Evolutionary conservation across 495 filamentous ascomycete species (phyloP).

Genomic region (Neurospora hispaniola): DNA sequence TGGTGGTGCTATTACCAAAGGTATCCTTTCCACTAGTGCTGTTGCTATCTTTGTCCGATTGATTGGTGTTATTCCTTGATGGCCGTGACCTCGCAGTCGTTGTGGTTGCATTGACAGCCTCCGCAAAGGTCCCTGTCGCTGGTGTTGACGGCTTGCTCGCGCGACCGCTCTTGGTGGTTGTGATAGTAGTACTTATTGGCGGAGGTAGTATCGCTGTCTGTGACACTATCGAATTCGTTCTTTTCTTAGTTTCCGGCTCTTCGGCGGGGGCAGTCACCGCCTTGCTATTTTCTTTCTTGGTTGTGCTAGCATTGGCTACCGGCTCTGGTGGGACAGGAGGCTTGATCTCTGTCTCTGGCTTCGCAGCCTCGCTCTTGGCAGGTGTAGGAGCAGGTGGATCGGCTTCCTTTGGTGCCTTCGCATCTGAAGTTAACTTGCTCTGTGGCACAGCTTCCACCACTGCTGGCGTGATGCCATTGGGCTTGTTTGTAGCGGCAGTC

Average conservation of each 20-base stretch:
- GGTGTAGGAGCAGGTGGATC: slow-evolving; percentile 1
- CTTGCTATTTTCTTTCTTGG: slow-evolving; percentile 22
- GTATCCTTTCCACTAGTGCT: not conserved
- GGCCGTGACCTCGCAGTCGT: slow-evolving; percentile 13
- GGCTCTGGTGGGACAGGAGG: slow-evolving; percentile 13
- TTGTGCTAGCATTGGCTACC: slow-evolving; percentile 4
- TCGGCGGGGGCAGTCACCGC: slow-evolving; percentile 6
- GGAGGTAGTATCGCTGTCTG: slow-evolving; percentile 22
- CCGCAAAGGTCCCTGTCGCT: slow-evolving; percentile 40
- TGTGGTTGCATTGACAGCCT: slow-evolving; percentile 25
- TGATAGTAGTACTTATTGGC: slow-evolving; percentile 23
- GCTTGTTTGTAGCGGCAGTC: slow-evolving; percentile 48
- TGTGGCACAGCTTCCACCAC: slow-evolving; percentile 15
- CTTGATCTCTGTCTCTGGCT: slow-evolving; percentile 11
- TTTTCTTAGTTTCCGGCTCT: slow-evolving; percentile 9
- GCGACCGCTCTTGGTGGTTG: slow-evolving; percentile 45
- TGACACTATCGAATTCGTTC: slow-evolving; percentile 24
- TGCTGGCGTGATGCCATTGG: slow-evolving; percentile 15
- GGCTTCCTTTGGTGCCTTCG: slow-evolving; percentile 26
- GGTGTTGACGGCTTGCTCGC: slow-evolving; percentile 57
- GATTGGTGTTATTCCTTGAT: slow-evolving; percentile 12
- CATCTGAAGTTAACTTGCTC: slow-evolving; percentile 23
- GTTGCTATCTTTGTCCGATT: not conserved
- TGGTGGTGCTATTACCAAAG: slow-evolving; percentile 4
- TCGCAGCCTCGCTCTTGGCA: slow-evolving; percentile 8